Evolutionary conservation across 2,329 filamentous ascomycete species (phyloP).

Genomic region (Apiospora marii): DNA sequence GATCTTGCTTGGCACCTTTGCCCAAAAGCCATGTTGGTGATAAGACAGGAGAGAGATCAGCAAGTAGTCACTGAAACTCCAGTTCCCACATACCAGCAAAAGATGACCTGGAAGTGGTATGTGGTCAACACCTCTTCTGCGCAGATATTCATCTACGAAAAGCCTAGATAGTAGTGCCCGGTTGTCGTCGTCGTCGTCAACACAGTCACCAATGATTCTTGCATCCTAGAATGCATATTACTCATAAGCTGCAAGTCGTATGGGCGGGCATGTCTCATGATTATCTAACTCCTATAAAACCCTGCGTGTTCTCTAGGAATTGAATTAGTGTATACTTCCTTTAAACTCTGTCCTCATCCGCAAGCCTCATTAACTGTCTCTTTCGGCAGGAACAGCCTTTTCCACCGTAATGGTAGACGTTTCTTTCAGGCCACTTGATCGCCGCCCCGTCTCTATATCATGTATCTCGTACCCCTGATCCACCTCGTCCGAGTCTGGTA

Average conservation of each 20-base stretch:
- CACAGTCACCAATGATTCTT: not conserved
- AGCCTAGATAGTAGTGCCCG: not conserved
- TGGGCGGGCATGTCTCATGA: not conserved
- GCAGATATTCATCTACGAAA: not conserved
- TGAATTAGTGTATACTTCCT: not conserved
- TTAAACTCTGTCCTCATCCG: not conserved
- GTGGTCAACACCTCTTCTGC: not conserved
- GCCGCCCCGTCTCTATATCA: slow-evolving; percentile 10
- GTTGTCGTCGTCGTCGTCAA: not conserved
- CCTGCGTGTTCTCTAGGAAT: not conserved
- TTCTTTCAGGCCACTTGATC: not conserved
- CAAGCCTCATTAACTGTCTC: not conserved
- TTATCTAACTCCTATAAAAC: not conserved
- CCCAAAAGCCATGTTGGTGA: no score
- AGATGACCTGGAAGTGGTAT: not conserved
- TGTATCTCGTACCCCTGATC: not conserved
- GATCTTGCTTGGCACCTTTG: no score
- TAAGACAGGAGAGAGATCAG: no score
- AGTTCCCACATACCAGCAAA: no score
- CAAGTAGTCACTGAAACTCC: no score
- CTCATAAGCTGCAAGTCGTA: not conserved
- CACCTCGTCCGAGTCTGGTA: not conserved
- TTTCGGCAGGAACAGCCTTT: not conserved
- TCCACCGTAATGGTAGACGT: not conserved
- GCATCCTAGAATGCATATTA: not conserved